Percentiles rank a stretch among this genome's conserved stretches.
These are phyloP conservation scores for Nothomitra cinnamomea DNA, from an alignment of 2,329 filamentous ascomycete genomes.

Conservation along the genomic window DNA sequence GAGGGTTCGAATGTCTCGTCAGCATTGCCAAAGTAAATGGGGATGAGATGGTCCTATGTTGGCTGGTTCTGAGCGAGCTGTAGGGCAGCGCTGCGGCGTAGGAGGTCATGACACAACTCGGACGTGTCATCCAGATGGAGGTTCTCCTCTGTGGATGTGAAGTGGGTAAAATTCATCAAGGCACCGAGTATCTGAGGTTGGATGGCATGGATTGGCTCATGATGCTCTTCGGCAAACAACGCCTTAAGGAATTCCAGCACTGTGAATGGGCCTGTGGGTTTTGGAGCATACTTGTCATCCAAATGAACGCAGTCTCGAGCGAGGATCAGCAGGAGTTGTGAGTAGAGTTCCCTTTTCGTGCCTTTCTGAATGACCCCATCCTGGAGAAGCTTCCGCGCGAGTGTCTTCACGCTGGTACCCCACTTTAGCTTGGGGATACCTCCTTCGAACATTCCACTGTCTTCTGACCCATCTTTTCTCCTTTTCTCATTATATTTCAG, in stretches of 20 bases:
- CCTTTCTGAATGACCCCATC: neutral
- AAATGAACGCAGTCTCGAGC: neutral
- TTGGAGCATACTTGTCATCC: neutral
- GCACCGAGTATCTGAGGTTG: neutral
- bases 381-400: neutral
- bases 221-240: neutral
- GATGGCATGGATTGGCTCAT: neutral
- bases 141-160: neutral
- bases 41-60: neutral
- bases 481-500: neutral
- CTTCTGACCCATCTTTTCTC: neutral
- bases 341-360: neutral
- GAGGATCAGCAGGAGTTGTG: neutral
- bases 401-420: neutral
- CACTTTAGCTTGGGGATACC: neutral
- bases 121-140: neutral
- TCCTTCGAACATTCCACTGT: neutral
- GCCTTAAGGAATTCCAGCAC: neutral
- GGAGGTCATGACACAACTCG: neutral
- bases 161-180: neutral
- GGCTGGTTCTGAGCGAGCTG: neutral
- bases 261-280: neutral
- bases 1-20: neutral
- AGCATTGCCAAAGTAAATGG: neutral
- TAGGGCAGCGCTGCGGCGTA: neutral